These are phyloP conservation scores for Aureobasidium sp. DNA, from an alignment of 2,329 filamentous ascomycete genomes.

Conservation along the genomic window DNA sequence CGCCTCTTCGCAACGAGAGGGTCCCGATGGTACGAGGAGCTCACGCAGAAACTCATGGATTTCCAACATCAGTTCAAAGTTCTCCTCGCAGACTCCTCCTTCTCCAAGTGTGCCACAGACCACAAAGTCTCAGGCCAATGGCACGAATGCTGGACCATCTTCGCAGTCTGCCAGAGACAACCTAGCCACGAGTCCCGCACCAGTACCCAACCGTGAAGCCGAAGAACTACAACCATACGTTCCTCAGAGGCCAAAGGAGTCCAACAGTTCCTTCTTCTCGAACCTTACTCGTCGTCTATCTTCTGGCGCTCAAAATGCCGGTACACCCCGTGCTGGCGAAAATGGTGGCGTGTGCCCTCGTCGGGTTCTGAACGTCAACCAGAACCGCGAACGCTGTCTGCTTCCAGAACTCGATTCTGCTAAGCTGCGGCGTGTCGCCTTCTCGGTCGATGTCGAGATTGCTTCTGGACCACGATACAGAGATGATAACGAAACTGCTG, in stretches of 20 bases:
- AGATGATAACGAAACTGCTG: constrained; percentile 51
- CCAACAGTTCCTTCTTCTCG: constrained; percentile 78
- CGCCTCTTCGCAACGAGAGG: constrained; percentile 40
- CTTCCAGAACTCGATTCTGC: constrained; percentile 82
- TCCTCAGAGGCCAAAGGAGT: constrained; percentile 74
- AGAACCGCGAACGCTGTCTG: constrained; percentile 78
- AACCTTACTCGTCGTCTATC: constrained; percentile 86
- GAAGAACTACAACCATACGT: constrained; percentile 66
- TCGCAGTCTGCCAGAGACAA: constrained; percentile 36
- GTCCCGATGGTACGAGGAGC: constrained; percentile 29
- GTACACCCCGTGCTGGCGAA: constrained; percentile 57
- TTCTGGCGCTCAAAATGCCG: constrained; percentile 55
- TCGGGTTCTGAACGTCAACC: constrained; percentile 86
- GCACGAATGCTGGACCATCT: constrained; percentile 31
- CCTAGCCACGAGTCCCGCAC: constrained; percentile 55
- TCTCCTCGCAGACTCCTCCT: constrained; percentile 57
- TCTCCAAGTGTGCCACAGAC: constrained; percentile 30
- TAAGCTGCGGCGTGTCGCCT: constrained; percentile 89
- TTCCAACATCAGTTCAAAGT: constrained; percentile 92
- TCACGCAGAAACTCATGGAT: constrained; percentile 86
- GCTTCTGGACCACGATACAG: constrained; percentile 84
- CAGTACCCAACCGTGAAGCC: constrained; percentile 53
- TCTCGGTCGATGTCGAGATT: constrained; percentile 98
- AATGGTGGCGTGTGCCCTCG: constrained; percentile 81
- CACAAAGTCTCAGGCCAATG: constrained; percentile 27